Conservation (phyloP, 2,329 filamentous ascomycete species). For the Exophiala spinifera region DNA sequence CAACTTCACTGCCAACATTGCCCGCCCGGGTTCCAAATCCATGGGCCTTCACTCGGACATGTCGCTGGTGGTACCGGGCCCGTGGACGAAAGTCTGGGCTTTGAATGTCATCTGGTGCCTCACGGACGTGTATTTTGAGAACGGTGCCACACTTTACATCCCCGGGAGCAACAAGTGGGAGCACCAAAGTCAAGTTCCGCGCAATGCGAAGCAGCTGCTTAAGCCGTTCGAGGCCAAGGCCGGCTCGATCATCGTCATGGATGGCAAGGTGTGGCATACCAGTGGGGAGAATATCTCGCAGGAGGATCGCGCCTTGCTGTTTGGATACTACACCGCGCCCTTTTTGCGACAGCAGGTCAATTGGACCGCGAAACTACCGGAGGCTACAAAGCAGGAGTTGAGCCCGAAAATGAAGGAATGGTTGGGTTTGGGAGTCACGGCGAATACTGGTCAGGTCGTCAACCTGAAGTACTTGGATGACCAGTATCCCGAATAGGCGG, state of each 20-base stretch:
- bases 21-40: conserved; percentile 33
- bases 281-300: conserved; percentile 35
- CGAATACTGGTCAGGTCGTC: not conserved
- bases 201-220: conserved; percentile 31
- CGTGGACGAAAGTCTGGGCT: conserved; percentile 31
- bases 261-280: conserved; percentile 37
- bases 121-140: conserved; percentile 32
- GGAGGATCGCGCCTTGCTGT: conserved; percentile 34
- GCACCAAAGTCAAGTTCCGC: conserved; percentile 4
- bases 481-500: not conserved
- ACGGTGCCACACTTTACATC: conserved; percentile 31
- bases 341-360: conserved; percentile 35
- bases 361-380: conserved; percentile 33
- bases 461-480: not conserved
- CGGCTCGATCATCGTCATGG: conserved; percentile 35
- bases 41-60: conserved; percentile 38
- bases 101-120: conserved; percentile 36
- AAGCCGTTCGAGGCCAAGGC: conserved; percentile 35
- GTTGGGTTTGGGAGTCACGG: conserved; percentile 25
- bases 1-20: conserved; percentile 39
- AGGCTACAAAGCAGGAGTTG: conserved; percentile 30
- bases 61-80: conserved; percentile 34
- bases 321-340: conserved; percentile 35
- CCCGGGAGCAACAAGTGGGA: conserved; percentile 14
- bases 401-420: conserved; percentile 31